Conservation (phyloP, 1,139 yeast genomes). For the Suhomyces terraborum region DNA sequence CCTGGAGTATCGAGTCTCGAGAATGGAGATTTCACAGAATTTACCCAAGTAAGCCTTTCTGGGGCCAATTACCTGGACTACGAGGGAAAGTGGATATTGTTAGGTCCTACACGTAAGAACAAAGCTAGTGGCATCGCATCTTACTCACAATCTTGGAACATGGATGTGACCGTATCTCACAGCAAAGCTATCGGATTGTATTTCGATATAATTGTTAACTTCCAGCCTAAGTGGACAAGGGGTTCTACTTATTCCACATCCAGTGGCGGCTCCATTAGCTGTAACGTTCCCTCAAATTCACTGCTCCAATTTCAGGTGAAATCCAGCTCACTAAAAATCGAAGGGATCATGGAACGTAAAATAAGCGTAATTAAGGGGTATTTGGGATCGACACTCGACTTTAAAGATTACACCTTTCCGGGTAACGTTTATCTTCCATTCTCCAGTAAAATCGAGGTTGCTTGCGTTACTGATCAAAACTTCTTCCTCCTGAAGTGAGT, state of each 20-base stretch:
- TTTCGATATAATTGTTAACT: constrained; percentile 17
- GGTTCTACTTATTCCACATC: constrained; percentile 18
- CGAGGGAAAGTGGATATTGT: constrained; percentile 13
- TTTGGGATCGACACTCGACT: constrained; percentile 9
- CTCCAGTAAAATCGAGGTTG: constrained; percentile 22
- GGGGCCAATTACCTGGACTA: constrained; percentile 9
- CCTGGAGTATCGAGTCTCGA: background rate
- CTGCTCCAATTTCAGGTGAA: constrained; percentile 27
- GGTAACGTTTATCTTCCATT: constrained; percentile 14
- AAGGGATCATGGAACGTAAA: constrained; percentile 21
- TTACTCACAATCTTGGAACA: constrained; percentile 28
- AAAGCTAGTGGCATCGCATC: constrained; percentile 20
- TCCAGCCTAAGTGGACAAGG: constrained; percentile 19
- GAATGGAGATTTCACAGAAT: background rate
- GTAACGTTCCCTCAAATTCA: constrained; percentile 25
- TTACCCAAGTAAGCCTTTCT: constrained; percentile 13
- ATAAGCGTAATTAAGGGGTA: constrained; percentile 15
- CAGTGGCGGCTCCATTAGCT: constrained; percentile 25
- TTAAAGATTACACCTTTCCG: constrained; percentile 18
- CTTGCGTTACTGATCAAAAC: constrained; percentile 30
- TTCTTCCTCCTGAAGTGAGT: constrained; percentile 1
- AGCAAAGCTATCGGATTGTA: constrained; percentile 18
- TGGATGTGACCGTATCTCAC: constrained; percentile 19
- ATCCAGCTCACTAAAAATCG: constrained; percentile 18
- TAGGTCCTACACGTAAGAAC: constrained; percentile 17